Evolutionary conservation across 2,329 filamentous ascomycete genomes (phyloP).

Genomic region (Talaromyces verruculosus): DNA sequence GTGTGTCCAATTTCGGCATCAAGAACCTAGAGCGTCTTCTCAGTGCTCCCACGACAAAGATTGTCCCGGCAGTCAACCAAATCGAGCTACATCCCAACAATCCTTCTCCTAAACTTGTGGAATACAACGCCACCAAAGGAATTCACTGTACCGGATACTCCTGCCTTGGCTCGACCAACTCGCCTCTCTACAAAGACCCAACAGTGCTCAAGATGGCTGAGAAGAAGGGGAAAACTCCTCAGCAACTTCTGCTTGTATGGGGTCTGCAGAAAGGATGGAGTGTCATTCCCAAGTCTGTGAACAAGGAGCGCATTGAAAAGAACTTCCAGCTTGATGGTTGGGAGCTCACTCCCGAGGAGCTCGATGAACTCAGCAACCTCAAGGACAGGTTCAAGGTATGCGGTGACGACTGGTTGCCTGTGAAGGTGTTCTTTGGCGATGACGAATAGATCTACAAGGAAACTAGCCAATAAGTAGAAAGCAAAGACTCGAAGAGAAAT

Average conservation of each 20-base stretch:
- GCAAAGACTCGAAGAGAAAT: not conserved
- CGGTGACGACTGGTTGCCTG: slow-evolving; percentile 66
- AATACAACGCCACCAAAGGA: slow-evolving; percentile 53
- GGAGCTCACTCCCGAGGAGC: slow-evolving; percentile 70
- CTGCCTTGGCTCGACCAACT: slow-evolving; percentile 57
- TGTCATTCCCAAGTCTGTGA: slow-evolving; percentile 84
- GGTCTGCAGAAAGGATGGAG: slow-evolving; percentile 77
- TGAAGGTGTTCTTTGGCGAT: slow-evolving; percentile 80
- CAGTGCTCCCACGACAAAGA: slow-evolving; percentile 59
- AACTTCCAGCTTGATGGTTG: slow-evolving; percentile 78
- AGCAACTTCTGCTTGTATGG: slow-evolving; percentile 64
- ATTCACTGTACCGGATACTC: slow-evolving; percentile 59
- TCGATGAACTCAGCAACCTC: slow-evolving; percentile 66
- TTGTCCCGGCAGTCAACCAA: slow-evolving; percentile 55
- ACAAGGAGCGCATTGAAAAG: slow-evolving; percentile 67
- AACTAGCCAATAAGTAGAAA: not conserved
- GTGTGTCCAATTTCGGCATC: slow-evolving; percentile 83
- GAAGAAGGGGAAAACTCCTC: slow-evolving; percentile 56
- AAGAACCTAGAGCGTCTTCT: slow-evolving; percentile 76
- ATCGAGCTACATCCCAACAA: slow-evolving; percentile 64
- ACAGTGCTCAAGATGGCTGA: slow-evolving; percentile 54
- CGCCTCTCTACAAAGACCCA: slow-evolving; percentile 55
- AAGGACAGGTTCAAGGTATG: slow-evolving; percentile 81
- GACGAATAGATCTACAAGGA: slow-evolving; percentile 60
- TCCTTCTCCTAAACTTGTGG: slow-evolving; percentile 61